Base-by-base conservation (phyloP, 2,329 filamentous ascomycete species). In the Xylariaceae sp. region DNA sequence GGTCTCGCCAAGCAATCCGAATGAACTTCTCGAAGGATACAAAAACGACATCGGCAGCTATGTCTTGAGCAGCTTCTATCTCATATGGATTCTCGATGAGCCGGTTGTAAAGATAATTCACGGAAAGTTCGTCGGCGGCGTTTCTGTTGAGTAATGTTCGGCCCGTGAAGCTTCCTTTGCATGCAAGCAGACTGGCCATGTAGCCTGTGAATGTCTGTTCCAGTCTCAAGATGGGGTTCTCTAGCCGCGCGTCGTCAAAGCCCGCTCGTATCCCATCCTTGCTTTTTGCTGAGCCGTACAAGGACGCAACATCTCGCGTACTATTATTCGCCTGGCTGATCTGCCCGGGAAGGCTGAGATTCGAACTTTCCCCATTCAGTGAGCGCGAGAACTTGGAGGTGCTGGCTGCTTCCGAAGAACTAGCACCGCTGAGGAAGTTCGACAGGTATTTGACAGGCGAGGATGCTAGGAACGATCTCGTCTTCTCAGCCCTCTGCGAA, bases 21-120 rank as follows among this genome's bases (percentile, higher is more conserved):
- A 97, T 77, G 67, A 97, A 97, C 62, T 95, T 97, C 72, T 97
- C 92, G 71, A 97, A 97, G 0, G 92, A 89, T 30, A 89, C 88
- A 70, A 97, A 96, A 4, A 97, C 82, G 17, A 93, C 86, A 69
- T 97, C 92, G 7, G 93, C 85, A 2, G 87, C 83, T 7, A 90
- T 81, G 60, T 96, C 91, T 0, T 86, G 82, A 1, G 89, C 85
- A 8, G 86, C 79, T 56, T 95, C 88, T 64, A 89, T 82, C 68
- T 90, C 91, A 55, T 85, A 88, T 0, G 92, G 90, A 64, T 88
- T 88, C 71, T 96, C 92, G 15, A 96, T 85, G 11, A 97, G 81
- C 39, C 86, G 83, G 70, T 96, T 96, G 75, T 96, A 97, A 1
- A 97, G 78, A 66, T 96, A 91, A 68, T 96, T 96, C 65, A 96